phyloP scores from a whole-genome alignment of 2,329 filamentous ascomycete species.

The Phaeosphaeriaceae sp. region DNA sequence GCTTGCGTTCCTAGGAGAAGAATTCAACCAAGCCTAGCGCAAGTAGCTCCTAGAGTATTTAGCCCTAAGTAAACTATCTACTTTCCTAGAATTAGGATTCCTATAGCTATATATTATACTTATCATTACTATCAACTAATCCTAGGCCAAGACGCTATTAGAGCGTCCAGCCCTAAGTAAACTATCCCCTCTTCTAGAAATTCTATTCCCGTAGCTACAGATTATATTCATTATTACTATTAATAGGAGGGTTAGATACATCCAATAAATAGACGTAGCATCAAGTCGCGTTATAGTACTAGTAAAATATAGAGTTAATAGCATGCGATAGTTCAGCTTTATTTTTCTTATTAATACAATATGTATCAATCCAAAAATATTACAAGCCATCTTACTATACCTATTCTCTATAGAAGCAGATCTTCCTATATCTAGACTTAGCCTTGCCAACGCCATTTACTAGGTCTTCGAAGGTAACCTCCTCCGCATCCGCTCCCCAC shows the following conservation, averaged over 20 bases:
- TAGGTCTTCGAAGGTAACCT: conserved; percentile 22
- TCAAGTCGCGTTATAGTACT: not conserved
- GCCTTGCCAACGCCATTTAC: conserved; percentile 11
- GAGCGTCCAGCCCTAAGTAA: too few species aligned
- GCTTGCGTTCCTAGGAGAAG: conserved; percentile 17
- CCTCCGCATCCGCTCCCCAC: conserved; percentile 15
- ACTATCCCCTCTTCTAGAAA: conserved; percentile 8
- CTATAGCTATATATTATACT: conserved; percentile 10
- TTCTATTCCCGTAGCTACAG: conserved; percentile 5
- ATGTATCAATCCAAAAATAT: too few species aligned
- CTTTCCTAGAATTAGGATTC: conserved; percentile 7
- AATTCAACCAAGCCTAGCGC: conserved; percentile 18
- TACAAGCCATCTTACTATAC: conserved; percentile 16
- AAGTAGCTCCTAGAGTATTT: not conserved
- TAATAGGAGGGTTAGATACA: conserved; percentile 3
- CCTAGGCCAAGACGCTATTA: conserved; percentile 6
- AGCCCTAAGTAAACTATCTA: not conserved
- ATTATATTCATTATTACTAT: conserved; percentile 5
- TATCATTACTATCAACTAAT: not conserved
- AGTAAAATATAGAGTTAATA: not conserved
- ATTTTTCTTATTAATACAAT: too few species aligned
- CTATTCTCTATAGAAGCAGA: not conserved
- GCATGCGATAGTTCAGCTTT: not conserved
- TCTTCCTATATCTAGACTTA: conserved; percentile 14
- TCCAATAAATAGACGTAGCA: conserved; percentile 18